Base-by-base conservation (phyloP, 1,284 basidiomycete species). In the Spongispora temasekensis region DNA sequence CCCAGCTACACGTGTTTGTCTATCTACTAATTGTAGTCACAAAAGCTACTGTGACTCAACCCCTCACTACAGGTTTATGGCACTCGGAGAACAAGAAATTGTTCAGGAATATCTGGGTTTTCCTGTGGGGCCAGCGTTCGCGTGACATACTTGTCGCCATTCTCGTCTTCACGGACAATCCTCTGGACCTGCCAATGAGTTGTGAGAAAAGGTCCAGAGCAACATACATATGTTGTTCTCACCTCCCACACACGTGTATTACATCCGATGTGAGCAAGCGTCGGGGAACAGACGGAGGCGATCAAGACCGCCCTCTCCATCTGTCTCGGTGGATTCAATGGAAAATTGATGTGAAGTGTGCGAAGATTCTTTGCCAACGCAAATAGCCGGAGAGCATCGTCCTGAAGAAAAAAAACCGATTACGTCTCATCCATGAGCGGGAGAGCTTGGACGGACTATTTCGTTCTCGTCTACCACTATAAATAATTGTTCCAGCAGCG, bases 41-140 rank as follows among this genome's bases (percentile, higher is more conserved):
- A 35, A 9, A 12, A 1, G 30, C 21, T 15, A 17, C 59, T 28
- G 23, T n/a, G 23, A 44, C 40, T n/a, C n/a, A n/a, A n/a, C n/a
- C n/a, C n/a, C n/a, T n/a, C n/a, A 27, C 15, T 23, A 17, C 40
- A 23, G 37, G 32, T 25, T 71, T 55, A 71, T n/a, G n/a, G n/a
- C 31, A 61, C 59, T n/a, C 84, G 77, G 19, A 89, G 80, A 34
- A 91, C 88, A 40, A 89, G 78, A 64, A 91, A 90, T 54, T 84
- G 83, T 64, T 91, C 89, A 44, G 90, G 90, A 15, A 91, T 77
- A 65, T 88, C 87, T 5, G 83, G 82, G 58, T 76, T 82, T 65
- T 89, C 87, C 64, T 87, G 89, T 1, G 78, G 76, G 4, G 73
- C 77, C 6, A 91, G 74, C 4, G 66, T 70, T 6, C 78, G 78